phyloP scores from a whole-genome alignment of 805 yeast species.

The Debaryomyces hansenii region DNA sequence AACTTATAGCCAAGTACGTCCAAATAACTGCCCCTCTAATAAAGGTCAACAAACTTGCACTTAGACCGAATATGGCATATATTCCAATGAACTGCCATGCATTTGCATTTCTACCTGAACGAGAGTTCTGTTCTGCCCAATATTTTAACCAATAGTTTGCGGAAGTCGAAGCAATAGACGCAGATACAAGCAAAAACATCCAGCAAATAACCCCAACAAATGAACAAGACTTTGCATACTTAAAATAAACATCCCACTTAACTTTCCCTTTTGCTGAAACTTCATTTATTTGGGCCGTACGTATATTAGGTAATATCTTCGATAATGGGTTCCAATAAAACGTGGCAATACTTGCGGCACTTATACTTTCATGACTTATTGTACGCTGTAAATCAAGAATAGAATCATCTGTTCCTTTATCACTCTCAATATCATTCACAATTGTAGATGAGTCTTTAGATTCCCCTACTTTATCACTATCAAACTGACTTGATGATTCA shows the following conservation, averaged over 20 bases:
- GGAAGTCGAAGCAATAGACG: conserved; percentile 31
- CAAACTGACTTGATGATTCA: background rate
- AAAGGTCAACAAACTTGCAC: conserved; percentile 29
- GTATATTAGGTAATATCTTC: conserved; percentile 27
- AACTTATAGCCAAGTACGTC: conserved; percentile 55
- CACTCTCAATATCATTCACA: conserved; percentile 10
- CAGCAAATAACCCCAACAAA: conserved; percentile 41
- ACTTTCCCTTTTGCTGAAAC: conserved; percentile 61
- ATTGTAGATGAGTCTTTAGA: background rate
- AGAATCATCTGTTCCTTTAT: conserved; percentile 9
- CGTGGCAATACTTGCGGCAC: conserved; percentile 59
- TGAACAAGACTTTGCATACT: conserved; percentile 63
- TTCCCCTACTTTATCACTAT: background rate
- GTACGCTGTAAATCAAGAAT: conserved; percentile 11
- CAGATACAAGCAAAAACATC: conserved; percentile 11
- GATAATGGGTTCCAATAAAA: conserved; percentile 43
- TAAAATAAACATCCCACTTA: conserved; percentile 49
- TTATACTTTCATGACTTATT: background rate
- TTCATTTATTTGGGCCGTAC: conserved; percentile 42
- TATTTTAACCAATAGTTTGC: conserved; percentile 66
- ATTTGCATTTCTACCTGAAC: conserved; percentile 39
- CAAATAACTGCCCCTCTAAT: conserved; percentile 49
- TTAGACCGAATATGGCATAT: conserved; percentile 6
- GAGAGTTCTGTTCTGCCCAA: conserved; percentile 61
- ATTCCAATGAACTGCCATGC: conserved; percentile 32